Evolutionary conservation across 2,329 filamentous ascomycete species (phyloP).

Genomic region (Sporothrix sp.): DNA sequence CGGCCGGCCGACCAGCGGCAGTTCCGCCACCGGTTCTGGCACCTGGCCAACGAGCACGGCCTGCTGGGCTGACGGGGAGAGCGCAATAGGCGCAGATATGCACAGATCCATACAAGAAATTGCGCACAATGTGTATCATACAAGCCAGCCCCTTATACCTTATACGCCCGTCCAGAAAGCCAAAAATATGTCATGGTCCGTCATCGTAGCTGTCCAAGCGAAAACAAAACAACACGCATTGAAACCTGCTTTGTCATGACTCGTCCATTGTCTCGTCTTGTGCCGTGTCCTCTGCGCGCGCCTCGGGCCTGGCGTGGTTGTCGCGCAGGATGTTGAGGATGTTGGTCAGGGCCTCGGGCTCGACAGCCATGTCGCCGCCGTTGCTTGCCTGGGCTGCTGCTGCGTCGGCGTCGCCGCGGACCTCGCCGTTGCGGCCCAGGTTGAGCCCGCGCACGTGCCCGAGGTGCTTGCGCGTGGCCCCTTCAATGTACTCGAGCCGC

Average conservation of each 20-base stretch:
- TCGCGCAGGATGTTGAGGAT: conserved; percentile 17
- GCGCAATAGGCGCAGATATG: too few relatives aligned
- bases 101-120: too few relatives aligned
- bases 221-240: neutral
- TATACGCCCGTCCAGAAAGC: too few relatives aligned
- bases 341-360: conserved; percentile 24
- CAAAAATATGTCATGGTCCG: too few relatives aligned
- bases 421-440: conserved; percentile 49
- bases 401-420: conserved; percentile 49
- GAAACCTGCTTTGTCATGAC: conserved; percentile 15
- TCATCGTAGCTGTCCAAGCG: too few relatives aligned
- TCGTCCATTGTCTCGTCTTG: conserved; percentile 22
- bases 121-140: too few relatives aligned
- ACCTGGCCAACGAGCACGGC: conserved; percentile 32
- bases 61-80: too few relatives aligned
- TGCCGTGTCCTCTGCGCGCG: neutral
- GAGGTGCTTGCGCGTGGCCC: conserved; percentile 64
- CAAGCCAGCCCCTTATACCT: too few relatives aligned
- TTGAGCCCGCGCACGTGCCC: conserved; percentile 61
- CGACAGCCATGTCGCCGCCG: conserved; percentile 39
- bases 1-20: conserved; percentile 23
- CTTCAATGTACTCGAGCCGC: conserved; percentile 73
- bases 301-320: conserved; percentile 4
- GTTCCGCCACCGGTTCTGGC: conserved; percentile 44
- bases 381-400: conserved; percentile 27